Conservation (phyloP, 2,329 filamentous ascomycete genomes). For the Dactylonectria macrodidyma region DNA sequence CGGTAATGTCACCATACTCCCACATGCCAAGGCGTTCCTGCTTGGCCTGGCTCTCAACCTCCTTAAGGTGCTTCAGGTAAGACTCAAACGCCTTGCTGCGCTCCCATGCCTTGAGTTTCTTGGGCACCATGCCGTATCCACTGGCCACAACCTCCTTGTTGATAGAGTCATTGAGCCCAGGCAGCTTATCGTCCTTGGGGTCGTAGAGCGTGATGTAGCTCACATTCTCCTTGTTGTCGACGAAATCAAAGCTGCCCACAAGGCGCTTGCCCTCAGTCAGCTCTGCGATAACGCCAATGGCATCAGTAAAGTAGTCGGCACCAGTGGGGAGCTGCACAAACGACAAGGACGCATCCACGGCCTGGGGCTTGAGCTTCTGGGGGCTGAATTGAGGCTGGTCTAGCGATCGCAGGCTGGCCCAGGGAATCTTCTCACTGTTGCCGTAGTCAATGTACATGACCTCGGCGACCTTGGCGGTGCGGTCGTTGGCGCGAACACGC, state of each 20-base stretch:
- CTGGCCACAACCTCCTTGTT: slow-evolving; percentile 89
- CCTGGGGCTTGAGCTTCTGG: slow-evolving; percentile 89
- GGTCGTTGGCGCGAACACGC: slow-evolving; percentile 91
- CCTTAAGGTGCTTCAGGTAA: slow-evolving; percentile 79
- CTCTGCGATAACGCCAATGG: slow-evolving; percentile 81
- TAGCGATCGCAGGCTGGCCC: slow-evolving; percentile 87
- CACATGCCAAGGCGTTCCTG: slow-evolving; percentile 88
- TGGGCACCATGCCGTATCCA: slow-evolving; percentile 91
- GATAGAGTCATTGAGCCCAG: slow-evolving; percentile 80
- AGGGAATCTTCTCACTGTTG: slow-evolving; percentile 91
- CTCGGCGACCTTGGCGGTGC: slow-evolving; percentile 88
- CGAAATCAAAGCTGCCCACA: slow-evolving; percentile 91
- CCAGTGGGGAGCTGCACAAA: slow-evolving; percentile 90
- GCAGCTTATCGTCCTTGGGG: slow-evolving; percentile 70
- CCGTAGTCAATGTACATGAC: slow-evolving; percentile 97
- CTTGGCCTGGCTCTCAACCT: slow-evolving; percentile 85
- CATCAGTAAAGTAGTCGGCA: slow-evolving; percentile 86
- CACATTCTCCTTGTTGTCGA: slow-evolving; percentile 83
- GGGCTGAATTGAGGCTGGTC: slow-evolving; percentile 83
- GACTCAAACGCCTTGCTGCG: slow-evolving; percentile 77
- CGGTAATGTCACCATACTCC: slow-evolving; percentile 98
- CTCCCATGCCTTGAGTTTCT: slow-evolving; percentile 95
- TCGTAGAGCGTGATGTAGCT: slow-evolving; percentile 93
- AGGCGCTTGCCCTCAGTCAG: slow-evolving; percentile 82
- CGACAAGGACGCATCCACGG: slow-evolving; percentile 87